A percentile compares a stretch with the other conserved stretches of the same genome.
Conservation (phyloP, 129 eudicot genomes). For the Sambucus nigra region DNA sequence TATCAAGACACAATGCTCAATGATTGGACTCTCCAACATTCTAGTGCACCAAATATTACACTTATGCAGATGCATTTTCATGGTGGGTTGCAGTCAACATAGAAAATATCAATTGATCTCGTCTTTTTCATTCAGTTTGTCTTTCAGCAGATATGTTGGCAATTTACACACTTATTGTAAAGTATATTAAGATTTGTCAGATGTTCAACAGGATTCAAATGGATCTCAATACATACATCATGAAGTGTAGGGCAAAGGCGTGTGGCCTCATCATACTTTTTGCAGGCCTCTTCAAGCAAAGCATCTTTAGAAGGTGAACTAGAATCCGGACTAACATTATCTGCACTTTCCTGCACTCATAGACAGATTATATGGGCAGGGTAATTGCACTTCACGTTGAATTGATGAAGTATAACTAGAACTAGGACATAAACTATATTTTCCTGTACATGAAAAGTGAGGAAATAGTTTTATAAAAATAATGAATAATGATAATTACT, state of each 20-base stretch:
- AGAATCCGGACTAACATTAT: slow-evolving; percentile 62
- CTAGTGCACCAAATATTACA: slow-evolving; percentile 6
- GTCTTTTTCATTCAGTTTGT: not conserved
- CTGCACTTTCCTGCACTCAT: slow-evolving; percentile 85
- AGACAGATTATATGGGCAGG: not conserved
- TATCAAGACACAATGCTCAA: not conserved
- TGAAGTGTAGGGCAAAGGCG: slow-evolving; percentile 83
- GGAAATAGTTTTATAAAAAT: no score
- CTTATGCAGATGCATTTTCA: not conserved
- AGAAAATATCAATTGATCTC: not conserved
- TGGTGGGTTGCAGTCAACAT: not conserved
- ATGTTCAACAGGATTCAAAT: slow-evolving; percentile 6
- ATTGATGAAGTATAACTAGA: not conserved
- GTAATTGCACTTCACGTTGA: not conserved
- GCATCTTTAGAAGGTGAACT: slow-evolving; percentile 81
- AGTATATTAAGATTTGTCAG: slow-evolving; percentile 1
- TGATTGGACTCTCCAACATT: not conserved
- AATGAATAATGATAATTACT: not conserved
- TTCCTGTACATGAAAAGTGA: no score
- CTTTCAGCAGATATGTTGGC: no score
- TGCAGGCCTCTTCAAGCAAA: slow-evolving; percentile 91
- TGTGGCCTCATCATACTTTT: slow-evolving; percentile 86
- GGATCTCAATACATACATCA: slow-evolving; percentile 42
- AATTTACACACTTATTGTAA: not conserved
- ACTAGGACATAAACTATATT: no score